Evolutionary conservation across 768 basidiomycete species (phyloP).

Genomic region (Fomitopsis pulvina): DNA sequence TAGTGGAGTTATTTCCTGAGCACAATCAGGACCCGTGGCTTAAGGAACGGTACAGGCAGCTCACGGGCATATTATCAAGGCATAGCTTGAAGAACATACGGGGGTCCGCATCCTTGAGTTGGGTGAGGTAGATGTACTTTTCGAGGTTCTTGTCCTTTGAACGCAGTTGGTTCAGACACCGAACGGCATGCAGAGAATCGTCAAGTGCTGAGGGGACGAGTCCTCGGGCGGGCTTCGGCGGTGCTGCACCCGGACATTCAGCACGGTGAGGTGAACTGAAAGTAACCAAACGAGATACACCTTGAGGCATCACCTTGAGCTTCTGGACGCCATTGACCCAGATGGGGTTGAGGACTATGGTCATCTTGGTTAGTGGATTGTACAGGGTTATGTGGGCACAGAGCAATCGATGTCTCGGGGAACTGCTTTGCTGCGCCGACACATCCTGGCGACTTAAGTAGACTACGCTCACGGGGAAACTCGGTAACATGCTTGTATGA

Average conservation of each 20-base stretch:
- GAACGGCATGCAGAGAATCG: conserved; percentile 42
- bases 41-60: conserved; percentile 3
- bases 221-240: conserved; percentile 30
- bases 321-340: conserved; percentile 65
- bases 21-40: neutral
- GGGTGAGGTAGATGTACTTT: conserved; percentile 80
- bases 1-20: conserved; percentile 57
- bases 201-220: conserved; percentile 55
- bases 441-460: neutral
- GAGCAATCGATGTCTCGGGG: conserved; percentile 4
- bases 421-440: conserved; percentile 2
- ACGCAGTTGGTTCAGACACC: conserved; percentile 64
- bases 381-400: conserved; percentile 2
- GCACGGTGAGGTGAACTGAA: neutral
- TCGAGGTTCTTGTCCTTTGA: conserved; percentile 71
- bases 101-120: conserved; percentile 66
- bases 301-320: conserved; percentile 52
- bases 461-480: neutral
- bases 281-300: conserved; percentile 28
- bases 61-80: conserved; percentile 61
- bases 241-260: conserved; percentile 15
- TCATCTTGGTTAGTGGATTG: conserved; percentile 18
- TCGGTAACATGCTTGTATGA: no score
- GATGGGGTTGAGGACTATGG: conserved; percentile 56
- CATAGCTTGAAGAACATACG: conserved; percentile 76